Evolutionary conservation across 2,329 filamentous ascomycete genomes (phyloP), one percentile per base, ranked within the genome.

Genomic region (Didymella lethalis): DNA sequence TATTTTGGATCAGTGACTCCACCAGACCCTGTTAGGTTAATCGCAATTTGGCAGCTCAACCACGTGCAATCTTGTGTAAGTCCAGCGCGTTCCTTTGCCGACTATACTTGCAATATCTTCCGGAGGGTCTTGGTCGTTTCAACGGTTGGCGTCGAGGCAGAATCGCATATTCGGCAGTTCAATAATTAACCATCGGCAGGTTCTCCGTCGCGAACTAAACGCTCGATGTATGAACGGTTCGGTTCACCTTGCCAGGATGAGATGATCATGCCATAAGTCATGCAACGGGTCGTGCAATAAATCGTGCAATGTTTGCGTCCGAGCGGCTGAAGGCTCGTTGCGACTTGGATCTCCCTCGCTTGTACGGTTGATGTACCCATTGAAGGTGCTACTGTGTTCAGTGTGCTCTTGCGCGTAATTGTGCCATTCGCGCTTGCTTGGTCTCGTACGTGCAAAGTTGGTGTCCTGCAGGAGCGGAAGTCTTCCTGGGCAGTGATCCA

Each of bases 201-300:
- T 50, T 20, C 46, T 10, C 45, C 55, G 45, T 49, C 54, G 50
- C 40, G 26, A 45, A 45, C 12, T 31, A 31, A 40, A 40, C 29
- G 48, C 50, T 53, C 18, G 36, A 38, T 20, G 45, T 49, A 50
- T 34, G 34, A 40, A 50, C 41, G 40, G 52, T 47, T 50, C 46
- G 41, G 56, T 45, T 40, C 25, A 44, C 31, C 40, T 41, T 46
- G 32, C 55, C 25, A 46, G 12, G 26, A 50, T 50, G 50, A 47
- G 50, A 54, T 46, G 56, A 59, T 54, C 46, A 59, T 50, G 41
- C 46, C 23, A 50, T 50, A 59, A 47, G 26, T 50, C 56, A 47
- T 54, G 56, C 43, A 48, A 57, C 25, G 36, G 23, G 52, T 57
- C 54, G 48, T 48, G 43, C 50, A 50, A 59, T 28, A 31, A 50